phyloP scores from a whole-genome alignment of 768 basidiomycete species.

The Megacollybia marginata region DNA sequence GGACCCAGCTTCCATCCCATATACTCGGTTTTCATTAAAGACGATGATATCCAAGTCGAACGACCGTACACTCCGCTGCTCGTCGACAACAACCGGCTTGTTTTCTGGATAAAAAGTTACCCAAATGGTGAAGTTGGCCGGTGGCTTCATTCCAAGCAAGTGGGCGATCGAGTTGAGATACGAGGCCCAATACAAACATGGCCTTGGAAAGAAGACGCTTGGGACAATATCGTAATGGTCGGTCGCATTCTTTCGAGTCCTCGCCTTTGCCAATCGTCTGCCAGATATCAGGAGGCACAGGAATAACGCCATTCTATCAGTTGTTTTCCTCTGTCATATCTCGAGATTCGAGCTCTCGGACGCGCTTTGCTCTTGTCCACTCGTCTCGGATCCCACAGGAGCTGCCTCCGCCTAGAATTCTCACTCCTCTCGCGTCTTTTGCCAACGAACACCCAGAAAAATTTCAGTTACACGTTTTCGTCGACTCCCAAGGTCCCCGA shows the following conservation, averaged over 20 bases:
- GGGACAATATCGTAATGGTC: slow-evolving; percentile 82
- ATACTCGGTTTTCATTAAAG: slow-evolving; percentile 78
- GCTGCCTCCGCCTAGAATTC: slow-evolving; percentile 59
- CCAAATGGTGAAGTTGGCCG: slow-evolving; percentile 72
- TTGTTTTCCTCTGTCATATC: slow-evolving; percentile 52
- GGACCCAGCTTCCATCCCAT: slow-evolving; percentile 23
- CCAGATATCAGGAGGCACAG: slow-evolving; percentile 84
- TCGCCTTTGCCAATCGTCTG: neutral
- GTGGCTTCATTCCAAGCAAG: slow-evolving; percentile 68
- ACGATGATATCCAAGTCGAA: slow-evolving; percentile 85
- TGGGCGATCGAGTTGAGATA: slow-evolving; percentile 65
- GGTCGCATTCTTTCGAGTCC: neutral
- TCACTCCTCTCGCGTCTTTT: slow-evolving; percentile 43
- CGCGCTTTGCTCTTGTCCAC: slow-evolving; percentile 69
- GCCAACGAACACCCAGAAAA: slow-evolving; percentile 45
- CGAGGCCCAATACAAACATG: slow-evolving; percentile 73
- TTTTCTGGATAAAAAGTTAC: slow-evolving; percentile 79
- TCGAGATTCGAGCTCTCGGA: slow-evolving; percentile 18
- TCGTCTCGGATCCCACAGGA: slow-evolving; percentile 54
- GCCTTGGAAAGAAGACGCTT: slow-evolving; percentile 42
- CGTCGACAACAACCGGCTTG: slow-evolving; percentile 57
- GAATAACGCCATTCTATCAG: slow-evolving; percentile 82
- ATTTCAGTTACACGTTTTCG: slow-evolving; percentile 55
- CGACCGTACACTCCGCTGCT: slow-evolving; percentile 79
- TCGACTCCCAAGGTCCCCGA: slow-evolving; percentile 31